Conservation (phyloP, 1,284 basidiomycete species). For the Coriolopsis trogii region DNA sequence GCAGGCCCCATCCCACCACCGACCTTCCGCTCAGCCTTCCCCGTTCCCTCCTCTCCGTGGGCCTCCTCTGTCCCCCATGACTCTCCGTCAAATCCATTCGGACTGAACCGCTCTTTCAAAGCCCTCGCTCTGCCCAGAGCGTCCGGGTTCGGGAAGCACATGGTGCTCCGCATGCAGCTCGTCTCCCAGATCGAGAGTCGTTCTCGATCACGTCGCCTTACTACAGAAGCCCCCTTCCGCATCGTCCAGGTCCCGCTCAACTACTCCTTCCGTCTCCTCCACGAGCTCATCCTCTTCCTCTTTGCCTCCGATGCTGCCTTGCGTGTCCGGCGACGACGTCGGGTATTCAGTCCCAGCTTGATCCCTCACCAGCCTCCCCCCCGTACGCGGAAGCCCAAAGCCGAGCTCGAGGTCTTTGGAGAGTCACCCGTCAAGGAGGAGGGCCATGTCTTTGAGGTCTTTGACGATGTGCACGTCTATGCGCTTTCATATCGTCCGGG, state of each 20-base stretch:
- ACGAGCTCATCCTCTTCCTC: conserved; percentile 62
- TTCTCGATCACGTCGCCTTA: conserved; percentile 21
- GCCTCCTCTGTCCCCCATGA: conserved; percentile 37
- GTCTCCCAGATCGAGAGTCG: conserved; percentile 34
- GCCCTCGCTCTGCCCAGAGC: conserved; percentile 46
- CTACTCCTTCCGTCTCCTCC: conserved; percentile 70
- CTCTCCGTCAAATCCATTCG: conserved; percentile 44
- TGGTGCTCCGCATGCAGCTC: conserved; percentile 69
- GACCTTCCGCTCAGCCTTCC: conserved; percentile 16
- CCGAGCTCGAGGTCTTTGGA: neutral
- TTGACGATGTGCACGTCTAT: conserved; percentile 47
- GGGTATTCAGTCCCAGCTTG: conserved; percentile 9
- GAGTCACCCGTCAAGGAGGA: conserved; percentile 10
- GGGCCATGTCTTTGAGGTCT: conserved; percentile 64
- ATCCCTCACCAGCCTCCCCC: neutral
- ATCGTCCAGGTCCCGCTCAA: conserved; percentile 69
- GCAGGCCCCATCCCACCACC: conserved; percentile 6
- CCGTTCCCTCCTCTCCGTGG: conserved; percentile 21
- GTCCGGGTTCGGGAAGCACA: conserved; percentile 53
- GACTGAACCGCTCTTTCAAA: conserved; percentile 34
- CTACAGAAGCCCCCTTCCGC: conserved; percentile 54
- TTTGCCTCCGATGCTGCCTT: conserved; percentile 47
- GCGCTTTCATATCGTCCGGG: conserved; percentile 45
- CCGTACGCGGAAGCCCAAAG: neutral
- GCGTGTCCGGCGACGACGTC: conserved; percentile 10